Conservation (phyloP, 345 rosid genomes). For the Ceriops zippeliana region DNA sequence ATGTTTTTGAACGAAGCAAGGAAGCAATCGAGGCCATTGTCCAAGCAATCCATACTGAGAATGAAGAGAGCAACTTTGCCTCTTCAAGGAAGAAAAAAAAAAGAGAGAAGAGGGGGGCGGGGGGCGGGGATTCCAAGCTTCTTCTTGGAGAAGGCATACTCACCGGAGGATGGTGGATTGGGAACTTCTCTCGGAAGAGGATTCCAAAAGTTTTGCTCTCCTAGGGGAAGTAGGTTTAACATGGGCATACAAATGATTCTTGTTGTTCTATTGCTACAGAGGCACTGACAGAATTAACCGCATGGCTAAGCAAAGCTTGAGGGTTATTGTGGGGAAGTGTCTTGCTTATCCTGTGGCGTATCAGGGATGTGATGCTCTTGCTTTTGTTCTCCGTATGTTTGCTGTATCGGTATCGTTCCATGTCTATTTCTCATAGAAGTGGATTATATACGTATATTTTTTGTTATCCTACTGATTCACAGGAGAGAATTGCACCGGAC, state of each 20-base stretch:
- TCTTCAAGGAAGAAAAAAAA: conserved; percentile 38
- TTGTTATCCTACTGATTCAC: too few species aligned
- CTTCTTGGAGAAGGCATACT: too few species aligned
- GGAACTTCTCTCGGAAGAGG: conserved; percentile 36
- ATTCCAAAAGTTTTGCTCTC: conserved; percentile 47
- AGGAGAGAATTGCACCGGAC: too few species aligned
- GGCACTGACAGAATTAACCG: background rate
- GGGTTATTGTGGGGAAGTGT: background rate
- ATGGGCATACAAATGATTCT: background rate
- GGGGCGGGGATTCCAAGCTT: conserved; percentile 23
- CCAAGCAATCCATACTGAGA: conserved; percentile 41
- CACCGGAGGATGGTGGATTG: too few species aligned
- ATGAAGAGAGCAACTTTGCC: background rate
- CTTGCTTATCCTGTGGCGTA: too few species aligned
- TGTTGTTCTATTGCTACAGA: background rate
- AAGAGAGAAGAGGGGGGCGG: too few species aligned
- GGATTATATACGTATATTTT: too few species aligned
- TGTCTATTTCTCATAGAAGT: too few species aligned
- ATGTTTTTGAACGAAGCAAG: conserved; percentile 44
- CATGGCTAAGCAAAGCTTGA: conserved; percentile 3
- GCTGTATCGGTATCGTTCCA: too few species aligned
- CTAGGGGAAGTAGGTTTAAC: conserved; percentile 33
- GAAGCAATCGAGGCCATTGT: conserved; percentile 61
- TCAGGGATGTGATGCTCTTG: too few species aligned
- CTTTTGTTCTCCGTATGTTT: background rate